phyloP scores from a whole-genome alignment of 305 asterid genomes.

The Fraxinus velutina region DNA sequence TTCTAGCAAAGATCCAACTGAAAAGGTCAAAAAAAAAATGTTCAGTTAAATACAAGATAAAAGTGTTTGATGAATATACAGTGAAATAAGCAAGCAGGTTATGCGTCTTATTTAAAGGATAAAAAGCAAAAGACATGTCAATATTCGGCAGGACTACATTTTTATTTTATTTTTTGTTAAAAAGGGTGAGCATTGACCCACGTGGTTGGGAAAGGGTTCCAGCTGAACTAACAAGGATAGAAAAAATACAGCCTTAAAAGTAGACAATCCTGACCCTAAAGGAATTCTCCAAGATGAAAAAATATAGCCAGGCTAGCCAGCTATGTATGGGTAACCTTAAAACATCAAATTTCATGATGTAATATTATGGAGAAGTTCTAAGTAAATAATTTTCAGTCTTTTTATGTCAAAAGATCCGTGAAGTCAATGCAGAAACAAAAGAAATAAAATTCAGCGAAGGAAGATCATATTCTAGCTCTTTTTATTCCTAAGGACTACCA shows the following conservation, averaged over 20 bases:
- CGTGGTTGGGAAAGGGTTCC: not conserved
- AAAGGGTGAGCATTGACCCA: not conserved
- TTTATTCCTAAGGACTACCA: not conserved
- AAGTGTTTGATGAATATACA: not conserved
- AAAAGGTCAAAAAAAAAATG: slow-evolving; percentile 32
- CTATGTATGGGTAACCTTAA: not conserved
- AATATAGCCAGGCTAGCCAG: not conserved
- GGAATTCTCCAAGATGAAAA: not conserved
- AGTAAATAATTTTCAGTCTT: not conserved
- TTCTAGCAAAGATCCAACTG: slow-evolving; percentile 99
- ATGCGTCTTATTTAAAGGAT: not conserved
- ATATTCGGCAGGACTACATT: not conserved
- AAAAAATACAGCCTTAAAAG: not conserved
- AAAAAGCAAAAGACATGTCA: not conserved
- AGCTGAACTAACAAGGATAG: not conserved
- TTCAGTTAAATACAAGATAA: slow-evolving; percentile 19
- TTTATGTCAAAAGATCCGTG: not conserved
- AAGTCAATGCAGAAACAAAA: not conserved
- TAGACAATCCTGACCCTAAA: not conserved
- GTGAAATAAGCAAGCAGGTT: slow-evolving; percentile 1
- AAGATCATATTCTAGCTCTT: not conserved
- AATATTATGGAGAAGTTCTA: not conserved
- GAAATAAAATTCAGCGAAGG: not conserved
- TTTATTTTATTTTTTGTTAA: not conserved
- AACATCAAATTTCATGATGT: not conserved